These are phyloP conservation scores for Xylaria cubensis DNA, from an alignment of 495 filamentous ascomycete species.

Conservation along the genomic window DNA sequence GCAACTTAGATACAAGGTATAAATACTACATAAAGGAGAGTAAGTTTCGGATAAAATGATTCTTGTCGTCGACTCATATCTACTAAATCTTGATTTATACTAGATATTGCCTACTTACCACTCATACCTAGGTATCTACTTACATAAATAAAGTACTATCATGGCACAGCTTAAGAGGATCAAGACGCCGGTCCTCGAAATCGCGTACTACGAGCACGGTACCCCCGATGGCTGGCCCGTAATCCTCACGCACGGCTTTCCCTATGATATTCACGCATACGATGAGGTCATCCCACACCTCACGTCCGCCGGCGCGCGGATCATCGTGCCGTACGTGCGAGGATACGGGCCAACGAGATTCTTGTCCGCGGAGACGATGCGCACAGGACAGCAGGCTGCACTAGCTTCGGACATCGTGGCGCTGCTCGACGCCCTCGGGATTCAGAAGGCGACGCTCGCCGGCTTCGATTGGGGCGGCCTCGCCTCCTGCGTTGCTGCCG, in stretches of 20 bases:
- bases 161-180: constrained; percentile 19
- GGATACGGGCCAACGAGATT: constrained; percentile 38
- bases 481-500: constrained; percentile 26
- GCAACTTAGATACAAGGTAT: not conserved
- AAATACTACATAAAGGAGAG: too few relatives aligned
- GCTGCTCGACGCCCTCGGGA: constrained; percentile 57
- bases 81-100: not conserved
- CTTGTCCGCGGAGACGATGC: constrained; percentile 26
- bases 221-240: constrained; percentile 13
- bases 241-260: constrained; percentile 36
- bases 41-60: not conserved
- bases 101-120: not conserved
- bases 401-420: constrained; percentile 37
- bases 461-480: constrained; percentile 30
- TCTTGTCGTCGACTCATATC: not conserved
- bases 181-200: constrained; percentile 19
- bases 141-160: not conserved
- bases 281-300: constrained; percentile 34
- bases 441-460: constrained; percentile 47
- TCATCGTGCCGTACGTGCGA: constrained; percentile 39
- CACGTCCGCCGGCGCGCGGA: constrained; percentile 32
- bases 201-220: constrained; percentile 28
- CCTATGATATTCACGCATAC: constrained; percentile 38
- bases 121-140: not conserved
- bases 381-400: constrained; percentile 37